A percentile compares a stretch with the other conserved stretches of the same genome.
Conservation (phyloP, 2,329 filamentous ascomycete species). For the Pyrenophora seminiperda region DNA sequence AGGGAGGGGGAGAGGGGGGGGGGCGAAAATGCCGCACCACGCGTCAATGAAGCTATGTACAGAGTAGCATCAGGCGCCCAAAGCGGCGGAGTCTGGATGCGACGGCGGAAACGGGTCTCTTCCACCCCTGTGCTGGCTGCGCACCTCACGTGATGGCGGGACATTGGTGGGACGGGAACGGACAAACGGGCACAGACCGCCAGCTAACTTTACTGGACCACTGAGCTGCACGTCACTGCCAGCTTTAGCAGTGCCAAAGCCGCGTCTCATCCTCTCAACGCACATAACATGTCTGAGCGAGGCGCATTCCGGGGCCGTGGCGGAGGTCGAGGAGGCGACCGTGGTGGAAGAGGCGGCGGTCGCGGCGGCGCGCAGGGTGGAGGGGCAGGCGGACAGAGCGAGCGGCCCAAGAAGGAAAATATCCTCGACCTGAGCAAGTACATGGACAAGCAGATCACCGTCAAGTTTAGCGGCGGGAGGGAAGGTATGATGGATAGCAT, state of each 20-base stretch:
- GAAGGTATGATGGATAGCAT: constrained; percentile 64
- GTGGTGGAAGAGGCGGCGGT: constrained; percentile 51
- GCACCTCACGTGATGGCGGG: constrained; percentile 15
- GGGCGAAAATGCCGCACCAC: constrained; percentile 23
- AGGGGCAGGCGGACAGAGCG: constrained; percentile 46
- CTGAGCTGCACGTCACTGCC: constrained; percentile 31
- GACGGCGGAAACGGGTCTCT: constrained; percentile 7
- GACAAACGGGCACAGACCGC: constrained; percentile 14
- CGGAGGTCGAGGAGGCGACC: constrained; percentile 38
- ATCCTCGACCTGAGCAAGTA: constrained; percentile 95
- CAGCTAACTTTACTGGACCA: constrained; percentile 4
- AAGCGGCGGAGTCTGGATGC: constrained; percentile 15
- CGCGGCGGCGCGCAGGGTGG: constrained; percentile 48
- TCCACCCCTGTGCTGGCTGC: constrained; percentile 9
- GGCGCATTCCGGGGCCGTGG: constrained; percentile 56
- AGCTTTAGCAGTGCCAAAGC: constrained; percentile 8
- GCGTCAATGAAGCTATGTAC: constrained; percentile 9
- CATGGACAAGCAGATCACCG: constrained; percentile 92
- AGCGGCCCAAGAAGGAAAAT: constrained; percentile 96
- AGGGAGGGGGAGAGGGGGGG: constrained; percentile 6
- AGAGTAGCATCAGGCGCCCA: constrained; percentile 1
- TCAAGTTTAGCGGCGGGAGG: constrained; percentile 95
- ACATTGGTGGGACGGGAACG: background rate
- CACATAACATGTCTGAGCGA: constrained; percentile 59
- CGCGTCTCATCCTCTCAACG: constrained; percentile 17